Evolutionary conservation across 2,329 filamentous ascomycete species (phyloP), one percentile per base, ranked within the genome.

Genomic region (Periconia sp.): DNA sequence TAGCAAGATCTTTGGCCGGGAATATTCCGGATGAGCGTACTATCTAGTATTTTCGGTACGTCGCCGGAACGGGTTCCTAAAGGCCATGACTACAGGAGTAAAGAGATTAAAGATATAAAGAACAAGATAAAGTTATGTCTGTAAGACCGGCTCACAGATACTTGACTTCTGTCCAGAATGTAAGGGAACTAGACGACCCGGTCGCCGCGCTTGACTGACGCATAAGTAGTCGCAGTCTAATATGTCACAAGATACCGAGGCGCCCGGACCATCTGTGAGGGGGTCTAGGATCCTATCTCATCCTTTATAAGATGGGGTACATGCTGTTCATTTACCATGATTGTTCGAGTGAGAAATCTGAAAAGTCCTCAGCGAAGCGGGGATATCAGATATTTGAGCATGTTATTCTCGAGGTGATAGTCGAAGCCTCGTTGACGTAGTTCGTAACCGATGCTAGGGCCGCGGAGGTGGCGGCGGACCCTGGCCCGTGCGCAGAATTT

Each of bases 11-110:
- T 37, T 48, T 50, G 49, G 48, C 43, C 49, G 36, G 38, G 3
- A 7, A 3, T 11, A 3, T 54, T 51, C 26, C 8, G 36, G 15
- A 61, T 9, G 32, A 25, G 59, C 70, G 28, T 64, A 76, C 74
- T 59, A 57, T 46, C 61, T 63, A 4, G 74, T 77, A 36, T 76
- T 74, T 31, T 69, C 58, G 11, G 73, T 76, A 17, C 59, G 61
- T 31, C 65, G 60, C 19, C 66, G 59, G 44, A 77, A 77, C 1
- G 70, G 67, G 46, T 73, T 76, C 3, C 66, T 66, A 57, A 65
- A 71, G 13, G 73, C 68, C 75, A 77, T 78, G 11, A 18, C 3
- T 2, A n/a, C 8, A 5, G 12, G 10, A 10, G 6, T 8, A 6
- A 2, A 21, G 9, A 16, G 22, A 19, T 16, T 17, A 31, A 12